Evolutionary conservation across 148 eudicot species (phyloP).

Genomic region (Rhododendron kiyosumense): DNA sequence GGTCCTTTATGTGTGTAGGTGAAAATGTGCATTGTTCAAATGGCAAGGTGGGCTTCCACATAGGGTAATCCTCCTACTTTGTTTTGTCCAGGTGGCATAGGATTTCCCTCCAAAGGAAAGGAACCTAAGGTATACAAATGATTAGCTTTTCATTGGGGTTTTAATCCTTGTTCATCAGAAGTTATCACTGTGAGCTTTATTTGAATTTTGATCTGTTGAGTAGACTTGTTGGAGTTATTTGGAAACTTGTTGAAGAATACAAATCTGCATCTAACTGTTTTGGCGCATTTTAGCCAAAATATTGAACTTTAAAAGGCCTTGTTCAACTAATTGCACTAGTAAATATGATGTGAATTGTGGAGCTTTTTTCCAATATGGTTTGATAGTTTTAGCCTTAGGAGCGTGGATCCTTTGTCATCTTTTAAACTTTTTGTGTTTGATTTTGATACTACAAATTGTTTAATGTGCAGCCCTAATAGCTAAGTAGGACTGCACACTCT

Average conservation of each 20-base stretch:
- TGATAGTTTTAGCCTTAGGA: no score
- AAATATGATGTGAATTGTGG: neutral
- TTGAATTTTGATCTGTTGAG: neutral
- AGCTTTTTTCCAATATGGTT: no score
- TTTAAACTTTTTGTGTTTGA: no score
- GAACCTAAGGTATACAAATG: conserved; percentile 70
- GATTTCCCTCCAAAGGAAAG: conserved; percentile 16
- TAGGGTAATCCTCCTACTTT: no score
- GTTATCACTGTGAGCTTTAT: neutral
- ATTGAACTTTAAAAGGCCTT: neutral
- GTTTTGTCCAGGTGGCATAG: no score
- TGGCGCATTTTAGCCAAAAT: neutral
- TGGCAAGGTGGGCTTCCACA: no score
- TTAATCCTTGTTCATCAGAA: neutral
- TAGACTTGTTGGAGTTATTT: neutral
- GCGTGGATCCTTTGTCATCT: no score
- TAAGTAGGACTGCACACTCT: no score
- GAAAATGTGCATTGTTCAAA: no score
- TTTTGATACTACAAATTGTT: no score
- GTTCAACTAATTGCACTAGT: neutral
- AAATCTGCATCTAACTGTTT: neutral
- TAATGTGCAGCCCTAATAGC: no score
- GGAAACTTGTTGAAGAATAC: neutral
- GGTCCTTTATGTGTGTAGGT: no score
- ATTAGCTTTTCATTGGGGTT: neutral